A percentile compares a stretch with the other conserved stretches of the same genome.
Evolutionary conservation across 352 stramenopile species (phyloP).

Genomic region (Lagenidium sp.): DNA sequence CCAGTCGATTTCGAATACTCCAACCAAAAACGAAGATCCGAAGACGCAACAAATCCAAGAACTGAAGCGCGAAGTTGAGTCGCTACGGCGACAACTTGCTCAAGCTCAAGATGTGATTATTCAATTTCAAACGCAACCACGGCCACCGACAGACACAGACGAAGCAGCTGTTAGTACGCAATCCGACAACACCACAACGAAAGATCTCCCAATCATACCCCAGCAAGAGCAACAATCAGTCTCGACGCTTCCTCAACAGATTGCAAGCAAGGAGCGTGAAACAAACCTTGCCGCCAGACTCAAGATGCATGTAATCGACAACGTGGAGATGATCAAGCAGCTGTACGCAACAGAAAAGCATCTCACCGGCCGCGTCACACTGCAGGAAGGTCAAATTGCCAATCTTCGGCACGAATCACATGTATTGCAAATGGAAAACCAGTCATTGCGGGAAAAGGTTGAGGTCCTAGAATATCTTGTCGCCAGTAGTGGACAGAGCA

Average conservation of each 20-base stretch:
- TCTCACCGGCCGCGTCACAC: constrained; percentile 14
- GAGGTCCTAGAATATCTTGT: constrained; percentile 51
- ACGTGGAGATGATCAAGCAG: constrained; percentile 48
- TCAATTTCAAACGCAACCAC: constrained; percentile 26
- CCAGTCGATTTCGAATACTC: constrained; percentile 42
- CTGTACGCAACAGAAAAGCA: constrained; percentile 36
- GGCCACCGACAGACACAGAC: background rate
- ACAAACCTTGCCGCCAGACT: constrained; percentile 16
- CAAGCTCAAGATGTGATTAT: constrained; percentile 34
- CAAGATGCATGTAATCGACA: constrained; percentile 47
- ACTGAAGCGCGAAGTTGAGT: constrained; percentile 20
- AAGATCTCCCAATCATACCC: background rate
- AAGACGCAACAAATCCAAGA: constrained; percentile 41
- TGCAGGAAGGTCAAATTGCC: constrained; percentile 14
- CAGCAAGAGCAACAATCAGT: background rate
- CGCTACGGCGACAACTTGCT: constrained; percentile 16
- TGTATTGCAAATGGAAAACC: constrained; percentile 43
- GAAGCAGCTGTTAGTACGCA: background rate
- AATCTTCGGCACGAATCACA: constrained; percentile 24
- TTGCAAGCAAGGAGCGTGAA: too few species aligned
- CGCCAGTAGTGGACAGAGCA: background rate
- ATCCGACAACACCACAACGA: background rate
- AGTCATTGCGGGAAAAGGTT: constrained; percentile 41
- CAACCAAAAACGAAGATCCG: constrained; percentile 33
- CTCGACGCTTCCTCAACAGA: too few species aligned